A percentile compares a stretch with the other conserved stretches of the same genome.
Conservation (phyloP, 345 rosid species). For the Camelina neglecta region DNA sequence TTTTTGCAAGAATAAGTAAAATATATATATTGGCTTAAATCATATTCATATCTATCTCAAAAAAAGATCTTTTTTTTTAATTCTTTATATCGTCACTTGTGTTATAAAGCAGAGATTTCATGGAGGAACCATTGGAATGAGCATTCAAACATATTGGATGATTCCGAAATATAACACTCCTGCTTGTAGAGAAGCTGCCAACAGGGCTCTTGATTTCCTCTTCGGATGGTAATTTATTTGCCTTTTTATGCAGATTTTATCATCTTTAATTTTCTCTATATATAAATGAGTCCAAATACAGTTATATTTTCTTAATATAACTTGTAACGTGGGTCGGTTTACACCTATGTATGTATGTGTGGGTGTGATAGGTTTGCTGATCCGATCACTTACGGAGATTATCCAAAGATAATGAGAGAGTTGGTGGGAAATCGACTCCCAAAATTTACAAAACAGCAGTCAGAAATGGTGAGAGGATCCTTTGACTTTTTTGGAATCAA, state of each 20-base stretch:
- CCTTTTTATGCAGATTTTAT: background rate
- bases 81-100: background rate
- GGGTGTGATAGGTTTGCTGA: conserved; percentile 40
- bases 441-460: conserved; percentile 41
- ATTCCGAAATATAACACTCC: conserved; percentile 44
- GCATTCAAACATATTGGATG: conserved; percentile 39
- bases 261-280: background rate
- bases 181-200: conserved; percentile 39
- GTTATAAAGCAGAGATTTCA: conserved; percentile 15
- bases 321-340: background rate
- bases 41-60: background rate
- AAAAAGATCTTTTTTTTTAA: too few species aligned
- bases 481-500: conserved; percentile 53
- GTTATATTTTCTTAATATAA: background rate
- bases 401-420: conserved; percentile 44
- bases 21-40: background rate
- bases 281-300: background rate
- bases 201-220: conserved; percentile 41
- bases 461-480: conserved; percentile 44
- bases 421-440: conserved; percentile 49
- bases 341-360: background rate
- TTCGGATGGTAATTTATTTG: conserved; percentile 34
- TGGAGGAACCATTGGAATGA: conserved; percentile 48
- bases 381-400: conserved; percentile 51
- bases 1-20: background rate